A percentile compares a stretch with the other conserved stretches of the same genome.
Conservation (phyloP, 2,329 filamentous ascomycete genomes). For the Colletotrichum cordylinicola region DNA sequence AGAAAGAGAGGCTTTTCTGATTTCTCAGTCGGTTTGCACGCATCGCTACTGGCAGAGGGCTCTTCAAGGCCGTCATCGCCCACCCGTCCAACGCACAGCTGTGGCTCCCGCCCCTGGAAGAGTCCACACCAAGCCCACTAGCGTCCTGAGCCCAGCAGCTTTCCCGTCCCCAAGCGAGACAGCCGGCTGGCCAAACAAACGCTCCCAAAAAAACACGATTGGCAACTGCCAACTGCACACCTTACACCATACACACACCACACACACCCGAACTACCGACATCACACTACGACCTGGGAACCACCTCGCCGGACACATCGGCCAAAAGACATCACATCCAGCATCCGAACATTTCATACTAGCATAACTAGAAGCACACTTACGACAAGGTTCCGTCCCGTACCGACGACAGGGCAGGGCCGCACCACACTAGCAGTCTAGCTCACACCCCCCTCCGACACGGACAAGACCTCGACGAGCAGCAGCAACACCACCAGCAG, state of each 20-base stretch:
- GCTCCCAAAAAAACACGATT: background rate
- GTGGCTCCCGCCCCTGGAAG: background rate
- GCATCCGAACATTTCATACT: background rate
- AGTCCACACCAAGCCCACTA: background rate
- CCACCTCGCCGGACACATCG: background rate
- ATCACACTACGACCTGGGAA: background rate
- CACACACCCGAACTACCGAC: background rate
- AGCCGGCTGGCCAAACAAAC: background rate
- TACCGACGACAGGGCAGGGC: background rate
- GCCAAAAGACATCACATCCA: background rate
- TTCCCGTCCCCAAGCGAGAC: conserved; percentile 6
- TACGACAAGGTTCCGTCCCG: conserved; percentile 2
- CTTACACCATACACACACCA: no score
- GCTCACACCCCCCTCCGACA: background rate
- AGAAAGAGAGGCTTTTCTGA: background rate
- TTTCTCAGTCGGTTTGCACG: background rate
- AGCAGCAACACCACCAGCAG: background rate
- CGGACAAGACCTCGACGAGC: background rate
- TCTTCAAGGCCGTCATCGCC: background rate
- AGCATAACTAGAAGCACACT: background rate
- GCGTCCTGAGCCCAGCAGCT: background rate
- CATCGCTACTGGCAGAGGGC: background rate
- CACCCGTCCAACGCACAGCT: background rate
- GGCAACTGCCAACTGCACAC: background rate
- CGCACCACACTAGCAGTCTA: background rate